These are phyloP conservation scores for Pilasporangium apinafurcum DNA, from an alignment of 352 stramenopile genomes.

Conservation along the genomic window DNA sequence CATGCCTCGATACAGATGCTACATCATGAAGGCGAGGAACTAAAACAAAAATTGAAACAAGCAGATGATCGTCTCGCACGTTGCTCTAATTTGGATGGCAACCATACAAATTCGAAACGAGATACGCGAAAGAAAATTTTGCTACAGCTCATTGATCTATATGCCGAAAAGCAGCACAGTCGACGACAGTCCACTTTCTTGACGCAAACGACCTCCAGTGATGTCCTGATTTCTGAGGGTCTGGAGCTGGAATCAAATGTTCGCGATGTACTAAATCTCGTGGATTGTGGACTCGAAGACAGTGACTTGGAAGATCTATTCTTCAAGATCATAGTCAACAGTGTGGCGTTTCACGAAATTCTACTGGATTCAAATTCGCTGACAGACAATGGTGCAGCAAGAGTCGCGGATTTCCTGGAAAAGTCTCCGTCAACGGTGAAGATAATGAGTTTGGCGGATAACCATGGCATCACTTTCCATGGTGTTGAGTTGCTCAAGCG, in stretches of 20 bases:
- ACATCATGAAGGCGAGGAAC: constrained; percentile 26
- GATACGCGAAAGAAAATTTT: constrained; percentile 22
- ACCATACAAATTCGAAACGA: neutral
- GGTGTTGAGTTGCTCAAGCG: constrained; percentile 20
- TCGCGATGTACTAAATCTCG: constrained; percentile 15
- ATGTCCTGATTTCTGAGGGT: constrained; percentile 22
- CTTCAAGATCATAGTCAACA: constrained; percentile 31
- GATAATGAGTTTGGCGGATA: constrained; percentile 21
- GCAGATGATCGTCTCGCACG: too few relatives aligned
- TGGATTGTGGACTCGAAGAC: constrained; percentile 24
- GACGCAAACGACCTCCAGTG: constrained; percentile 30
- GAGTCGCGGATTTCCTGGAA: constrained; percentile 34
- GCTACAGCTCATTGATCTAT: constrained; percentile 33
- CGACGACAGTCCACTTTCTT: constrained; percentile 35
- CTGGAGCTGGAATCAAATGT: constrained; percentile 1
- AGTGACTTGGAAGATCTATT: constrained; percentile 31
- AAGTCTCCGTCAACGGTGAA: constrained; percentile 14
- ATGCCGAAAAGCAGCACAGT: constrained; percentile 19
- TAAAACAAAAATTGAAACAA: constrained; percentile 15
- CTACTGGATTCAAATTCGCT: constrained; percentile 27
- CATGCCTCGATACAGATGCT: constrained; percentile 27
- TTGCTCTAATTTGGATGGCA: neutral
- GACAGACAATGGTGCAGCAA: constrained; percentile 26
- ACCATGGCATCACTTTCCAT: constrained; percentile 20
- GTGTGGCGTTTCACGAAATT: constrained; percentile 22